A percentile compares a stretch with the other conserved stretches of the same genome.
These are phyloP conservation scores for Chaetomium tenue DNA, from an alignment of 495 filamentous ascomycete species.

Conservation along the genomic window DNA sequence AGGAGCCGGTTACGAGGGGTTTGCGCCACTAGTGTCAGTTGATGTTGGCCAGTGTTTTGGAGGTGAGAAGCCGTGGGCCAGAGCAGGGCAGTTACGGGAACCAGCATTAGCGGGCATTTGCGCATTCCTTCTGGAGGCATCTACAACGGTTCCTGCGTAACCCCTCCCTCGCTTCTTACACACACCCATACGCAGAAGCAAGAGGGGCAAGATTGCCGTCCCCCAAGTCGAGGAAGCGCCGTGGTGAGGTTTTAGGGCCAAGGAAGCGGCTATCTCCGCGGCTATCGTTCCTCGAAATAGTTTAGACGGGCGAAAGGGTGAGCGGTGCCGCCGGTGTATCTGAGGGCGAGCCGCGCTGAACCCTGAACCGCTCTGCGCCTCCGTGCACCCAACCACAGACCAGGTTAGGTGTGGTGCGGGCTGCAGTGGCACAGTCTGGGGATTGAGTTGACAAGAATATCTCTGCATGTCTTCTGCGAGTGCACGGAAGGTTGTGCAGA, in stretches of 20 bases:
- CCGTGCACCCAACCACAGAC: neutral
- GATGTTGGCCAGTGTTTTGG: too few relatives aligned
- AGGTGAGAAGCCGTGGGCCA: too few relatives aligned
- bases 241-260: neutral
- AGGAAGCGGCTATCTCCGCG: slow-evolving; percentile 3
- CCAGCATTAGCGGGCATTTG: too few relatives aligned
- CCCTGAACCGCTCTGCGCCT: too few relatives aligned
- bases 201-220: neutral
- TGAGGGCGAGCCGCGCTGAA: neutral
- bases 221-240: neutral
- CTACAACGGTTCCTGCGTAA: too few relatives aligned
- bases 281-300: neutral
- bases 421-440: slow-evolving; percentile 3
- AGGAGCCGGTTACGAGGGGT: too few relatives aligned
- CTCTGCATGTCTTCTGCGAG: slow-evolving; percentile 9
- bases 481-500: slow-evolving; percentile 13
- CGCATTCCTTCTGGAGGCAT: too few relatives aligned
- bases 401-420: neutral
- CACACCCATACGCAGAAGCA: neutral
- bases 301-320: neutral
- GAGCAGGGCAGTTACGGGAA: too few relatives aligned
- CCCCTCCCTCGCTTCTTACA: too few relatives aligned
- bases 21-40: too few relatives aligned
- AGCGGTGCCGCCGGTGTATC: neutral
- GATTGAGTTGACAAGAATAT: slow-evolving; percentile 10